Base-by-base conservation (phyloP, 352 stramenopile species). In the Pythium diclinum region DNA sequence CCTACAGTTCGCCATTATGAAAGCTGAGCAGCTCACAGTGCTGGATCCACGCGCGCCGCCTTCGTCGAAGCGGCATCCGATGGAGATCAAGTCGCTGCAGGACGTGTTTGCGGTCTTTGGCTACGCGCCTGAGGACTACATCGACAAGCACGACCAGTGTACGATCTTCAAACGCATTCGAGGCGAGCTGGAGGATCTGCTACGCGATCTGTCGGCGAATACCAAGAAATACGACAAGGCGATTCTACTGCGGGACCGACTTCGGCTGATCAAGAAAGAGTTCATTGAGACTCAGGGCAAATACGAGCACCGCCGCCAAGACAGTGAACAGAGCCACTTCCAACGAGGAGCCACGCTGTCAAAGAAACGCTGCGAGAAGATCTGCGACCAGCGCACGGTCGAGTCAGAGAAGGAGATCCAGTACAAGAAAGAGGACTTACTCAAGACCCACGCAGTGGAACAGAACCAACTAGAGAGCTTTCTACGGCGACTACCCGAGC, bases 171-270 rank as follows among this genome's bases (percentile, higher is more conserved):
- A 75, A 23, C 74, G 72, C 34, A 81, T 91, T 19, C 78, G 81
- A 1, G 38, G 63, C 6, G 81, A 91, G 57, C 71, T 92, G 5
- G 76, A 89, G 19, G 70, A 86, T 11, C 40, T 89, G 40, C 73
- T 92, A 6, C 72, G 71, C 19, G 71, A 87, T 30, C 60, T 90
- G 6, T 73, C 75, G 28, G 75, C 69, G 23, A 75, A 82, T 46
- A 84, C 76, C 9, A 89, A 85, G 58, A 87, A 88, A 63, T 91
- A 88, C 61, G 78, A 89, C 68, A 85, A 86, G 49, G 83, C 81
- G 1, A 74, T 89, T 30, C 21, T 92, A 6, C 58, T 92, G 14
- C 83, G 83, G 1, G 81, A 92, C 36, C 76, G 81, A 4, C 62
- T 92, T 32, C 68, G 71, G 6, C 23, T 79, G 21, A 87, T 92